A percentile compares a stretch with the other conserved stretches of the same genome.
Conservation (phyloP, 805 yeast genomes). For the Sungouiella thailandica region DNA sequence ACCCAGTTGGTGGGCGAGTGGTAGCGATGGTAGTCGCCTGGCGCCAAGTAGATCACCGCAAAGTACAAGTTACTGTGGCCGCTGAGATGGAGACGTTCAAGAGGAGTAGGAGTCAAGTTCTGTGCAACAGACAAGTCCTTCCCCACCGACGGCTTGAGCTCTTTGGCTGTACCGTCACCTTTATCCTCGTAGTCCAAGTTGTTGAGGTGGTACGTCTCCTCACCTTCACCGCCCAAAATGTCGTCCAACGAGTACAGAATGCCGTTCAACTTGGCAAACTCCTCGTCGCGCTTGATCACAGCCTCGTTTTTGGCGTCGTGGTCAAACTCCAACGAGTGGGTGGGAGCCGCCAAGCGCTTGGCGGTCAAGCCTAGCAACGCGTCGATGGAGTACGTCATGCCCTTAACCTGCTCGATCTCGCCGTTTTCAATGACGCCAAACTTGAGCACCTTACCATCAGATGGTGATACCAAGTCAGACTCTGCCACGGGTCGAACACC, state of each 20-base stretch:
- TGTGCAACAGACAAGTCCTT: slow-evolving; percentile 38
- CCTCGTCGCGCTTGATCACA: slow-evolving; percentile 51
- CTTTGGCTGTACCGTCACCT: slow-evolving; percentile 58
- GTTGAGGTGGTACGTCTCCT: slow-evolving; percentile 40
- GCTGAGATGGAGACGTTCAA: slow-evolving; percentile 25
- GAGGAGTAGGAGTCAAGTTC: slow-evolving; percentile 32
- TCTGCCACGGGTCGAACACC: slow-evolving; percentile 73
- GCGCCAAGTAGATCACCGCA: slow-evolving; percentile 92
- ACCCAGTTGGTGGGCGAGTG: slow-evolving; percentile 98
- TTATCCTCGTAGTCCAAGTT: slow-evolving; percentile 50
- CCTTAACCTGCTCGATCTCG: slow-evolving; percentile 94
- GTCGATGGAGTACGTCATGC: slow-evolving; percentile 86
- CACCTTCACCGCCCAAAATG: slow-evolving; percentile 52
- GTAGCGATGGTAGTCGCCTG: slow-evolving; percentile 96
- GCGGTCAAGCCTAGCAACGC: slow-evolving; percentile 72
- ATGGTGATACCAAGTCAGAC: slow-evolving; percentile 74
- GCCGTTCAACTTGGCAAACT: slow-evolving; percentile 76
- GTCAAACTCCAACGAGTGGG: slow-evolving; percentile 44
- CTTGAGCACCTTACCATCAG: slow-evolving; percentile 88
- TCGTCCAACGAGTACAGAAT: slow-evolving; percentile 68
- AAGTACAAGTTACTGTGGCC: slow-evolving; percentile 62
- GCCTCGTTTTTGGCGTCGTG: slow-evolving; percentile 36
- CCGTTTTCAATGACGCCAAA: slow-evolving; percentile 79
- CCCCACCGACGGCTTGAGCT: slow-evolving; percentile 26
- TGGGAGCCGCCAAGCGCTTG: slow-evolving; percentile 49